Evolutionary conservation across 306 rosid species (phyloP).

Genomic region (Vachellia collinsii): DNA sequence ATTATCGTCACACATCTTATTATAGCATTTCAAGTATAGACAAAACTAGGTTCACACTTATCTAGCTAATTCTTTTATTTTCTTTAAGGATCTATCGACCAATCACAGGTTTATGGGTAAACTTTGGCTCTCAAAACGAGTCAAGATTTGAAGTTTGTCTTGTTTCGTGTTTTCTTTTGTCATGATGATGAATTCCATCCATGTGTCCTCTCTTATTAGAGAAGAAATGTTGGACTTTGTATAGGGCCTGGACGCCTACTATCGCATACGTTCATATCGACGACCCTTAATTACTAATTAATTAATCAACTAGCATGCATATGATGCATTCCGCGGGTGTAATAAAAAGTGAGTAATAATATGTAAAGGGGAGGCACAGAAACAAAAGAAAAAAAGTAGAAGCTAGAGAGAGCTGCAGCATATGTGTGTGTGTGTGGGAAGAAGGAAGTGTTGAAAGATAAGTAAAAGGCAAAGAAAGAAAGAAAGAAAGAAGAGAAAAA

Average conservation of each 20-base stretch:
- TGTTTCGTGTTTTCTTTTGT: constrained; percentile 37
- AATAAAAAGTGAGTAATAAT: constrained; percentile 6
- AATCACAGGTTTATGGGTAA: constrained; percentile 40
- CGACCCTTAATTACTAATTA: not conserved
- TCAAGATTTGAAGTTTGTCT: constrained; percentile 51
- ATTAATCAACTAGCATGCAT: not conserved
- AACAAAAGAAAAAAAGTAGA: not conserved
- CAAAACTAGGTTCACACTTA: constrained; percentile 38
- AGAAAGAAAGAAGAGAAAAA: constrained; percentile 3
- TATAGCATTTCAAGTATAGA: constrained; percentile 36
- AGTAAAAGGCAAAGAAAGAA: constrained; percentile 13
- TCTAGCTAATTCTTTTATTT: not conserved
- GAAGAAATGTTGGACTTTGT: not conserved
- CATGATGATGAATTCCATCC: constrained; percentile 32
- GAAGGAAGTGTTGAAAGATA: not conserved
- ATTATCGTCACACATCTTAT: constrained; percentile 35
- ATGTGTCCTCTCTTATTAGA: constrained; percentile 17
- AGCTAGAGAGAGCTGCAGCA: not conserved
- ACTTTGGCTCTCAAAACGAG: constrained; percentile 50
- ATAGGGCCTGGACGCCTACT: not conserved
- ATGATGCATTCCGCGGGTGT: not conserved
- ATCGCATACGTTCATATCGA: not conserved
- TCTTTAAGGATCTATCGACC: constrained; percentile 22
- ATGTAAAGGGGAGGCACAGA: not conserved
- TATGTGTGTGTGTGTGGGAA: not conserved